Percentiles rank a stretch among this genome's conserved stretches.
Evolutionary conservation across 352 stramenopile species (phyloP).

Genomic region (Phytophthora tubulina): DNA sequence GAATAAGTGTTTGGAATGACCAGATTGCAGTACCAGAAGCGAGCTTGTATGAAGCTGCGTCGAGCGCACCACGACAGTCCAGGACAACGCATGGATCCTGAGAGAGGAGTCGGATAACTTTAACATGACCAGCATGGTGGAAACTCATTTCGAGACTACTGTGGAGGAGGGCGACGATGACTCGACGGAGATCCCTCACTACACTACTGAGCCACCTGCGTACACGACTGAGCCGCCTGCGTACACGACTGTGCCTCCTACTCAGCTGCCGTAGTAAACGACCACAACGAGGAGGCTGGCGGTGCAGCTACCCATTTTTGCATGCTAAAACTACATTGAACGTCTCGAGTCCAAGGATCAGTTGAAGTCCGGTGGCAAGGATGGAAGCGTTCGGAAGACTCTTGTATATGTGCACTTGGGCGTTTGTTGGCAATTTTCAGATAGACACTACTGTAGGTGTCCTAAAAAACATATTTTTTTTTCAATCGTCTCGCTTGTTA

Average conservation of each 20-base stretch:
- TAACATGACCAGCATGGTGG: no score
- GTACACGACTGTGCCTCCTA: no score
- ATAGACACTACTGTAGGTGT: conserved; percentile 25
- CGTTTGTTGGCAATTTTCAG: conserved; percentile 17
- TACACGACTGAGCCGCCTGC: no score
- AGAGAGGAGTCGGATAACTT: no score
- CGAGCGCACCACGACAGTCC: no score
- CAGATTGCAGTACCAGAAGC: no score
- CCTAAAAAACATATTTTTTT: neutral
- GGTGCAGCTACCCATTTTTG: conserved; percentile 13
- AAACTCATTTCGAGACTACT: no score
- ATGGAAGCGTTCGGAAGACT: conserved; percentile 9
- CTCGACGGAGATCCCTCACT: neutral
- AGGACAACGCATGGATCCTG: no score
- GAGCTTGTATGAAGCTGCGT: no score
- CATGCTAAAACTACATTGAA: conserved; percentile 24
- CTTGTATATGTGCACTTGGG: conserved; percentile 25
- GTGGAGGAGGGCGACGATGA: neutral
- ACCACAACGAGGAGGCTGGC: neutral
- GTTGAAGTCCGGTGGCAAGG: conserved; percentile 14
- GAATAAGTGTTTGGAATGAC: neutral
- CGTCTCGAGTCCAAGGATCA: conserved; percentile 16
- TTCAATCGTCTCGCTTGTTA: neutral
- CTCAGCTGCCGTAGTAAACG: neutral
- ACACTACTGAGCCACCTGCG: neutral